Conservation (phyloP, 2,329 filamentous ascomycete genomes). For the Xylaria polymorpha region DNA sequence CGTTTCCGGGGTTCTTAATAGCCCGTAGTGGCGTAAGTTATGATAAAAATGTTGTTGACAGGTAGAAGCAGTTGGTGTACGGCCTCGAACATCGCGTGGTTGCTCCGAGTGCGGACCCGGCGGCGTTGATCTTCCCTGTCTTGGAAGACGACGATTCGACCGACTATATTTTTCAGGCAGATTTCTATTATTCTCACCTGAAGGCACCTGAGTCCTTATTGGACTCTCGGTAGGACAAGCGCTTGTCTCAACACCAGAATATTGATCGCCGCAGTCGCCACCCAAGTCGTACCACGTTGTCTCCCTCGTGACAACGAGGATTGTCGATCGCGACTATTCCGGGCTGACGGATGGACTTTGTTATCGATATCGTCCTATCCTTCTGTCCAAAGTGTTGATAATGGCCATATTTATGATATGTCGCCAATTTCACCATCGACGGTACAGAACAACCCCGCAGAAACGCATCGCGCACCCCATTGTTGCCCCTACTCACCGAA, state of each 20-base stretch:
- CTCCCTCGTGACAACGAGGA: conserved; percentile 41
- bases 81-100: conserved; percentile 1
- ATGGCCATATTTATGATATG: conserved; percentile 18
- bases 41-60: conserved; percentile 14
- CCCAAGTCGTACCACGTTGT: conserved; percentile 37
- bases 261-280: conserved; percentile 38
- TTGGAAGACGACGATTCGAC: conserved; percentile 35
- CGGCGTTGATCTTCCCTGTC: conserved; percentile 42
- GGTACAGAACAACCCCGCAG: conserved; percentile 5
- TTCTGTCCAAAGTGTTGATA: conserved; percentile 24
- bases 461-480: conserved; percentile 4
- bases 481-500: conserved; percentile 35
- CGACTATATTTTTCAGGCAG: conserved; percentile 21
- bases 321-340: conserved; percentile 41
- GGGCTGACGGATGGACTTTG: conserved; percentile 28
- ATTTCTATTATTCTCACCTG: conserved; percentile 27
- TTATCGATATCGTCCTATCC: conserved; percentile 31
- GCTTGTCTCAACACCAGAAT: conserved; percentile 30
- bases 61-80: conserved; percentile 34
- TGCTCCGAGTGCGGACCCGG: conserved; percentile 36
- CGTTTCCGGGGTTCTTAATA: neutral
- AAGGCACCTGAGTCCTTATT: conserved; percentile 30
- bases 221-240: conserved; percentile 39
- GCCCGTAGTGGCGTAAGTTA: conserved; percentile 5
- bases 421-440: conserved; percentile 11